phyloP scores from a whole-genome alignment of 305 asterid genomes.

The Fraxinus velutina region DNA sequence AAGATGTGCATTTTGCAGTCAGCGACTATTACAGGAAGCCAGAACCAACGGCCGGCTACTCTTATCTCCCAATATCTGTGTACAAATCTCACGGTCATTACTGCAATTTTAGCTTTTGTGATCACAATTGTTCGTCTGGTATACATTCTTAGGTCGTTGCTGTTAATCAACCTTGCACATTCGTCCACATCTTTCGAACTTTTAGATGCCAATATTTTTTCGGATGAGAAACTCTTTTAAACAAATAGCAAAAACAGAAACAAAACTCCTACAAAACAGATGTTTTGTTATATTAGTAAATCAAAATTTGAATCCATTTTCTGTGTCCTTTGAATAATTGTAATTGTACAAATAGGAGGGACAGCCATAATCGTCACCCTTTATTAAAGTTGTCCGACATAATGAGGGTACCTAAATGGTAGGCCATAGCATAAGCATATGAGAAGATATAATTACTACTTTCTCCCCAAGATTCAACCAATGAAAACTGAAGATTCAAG shows the following conservation, averaged over 20 bases:
- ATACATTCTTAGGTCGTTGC: not conserved
- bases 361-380: conserved; percentile 40
- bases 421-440: conserved; percentile 30
- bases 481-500: conserved; percentile 4
- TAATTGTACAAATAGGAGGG: conserved; percentile 28
- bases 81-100: not conserved
- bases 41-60: not conserved
- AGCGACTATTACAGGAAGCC: not conserved
- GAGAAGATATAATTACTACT: conserved; percentile 28
- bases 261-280: no score
- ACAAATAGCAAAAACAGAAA: no score
- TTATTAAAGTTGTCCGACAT: conserved; percentile 29
- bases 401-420: conserved; percentile 33
- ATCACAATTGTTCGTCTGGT: not conserved
- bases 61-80: not conserved
- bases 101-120: not conserved
- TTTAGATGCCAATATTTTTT: not conserved
- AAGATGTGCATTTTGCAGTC: not conserved
- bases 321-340: not conserved
- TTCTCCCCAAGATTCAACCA: conserved; percentile 28
- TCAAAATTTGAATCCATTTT: not conserved
- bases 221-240: not conserved
- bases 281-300: not conserved
- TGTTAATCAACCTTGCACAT: not conserved
- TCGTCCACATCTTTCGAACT: not conserved